Evolutionary conservation across 75 land plant genomes (phyloP).

Genomic region (Chamaecyparis obtusa): DNA sequence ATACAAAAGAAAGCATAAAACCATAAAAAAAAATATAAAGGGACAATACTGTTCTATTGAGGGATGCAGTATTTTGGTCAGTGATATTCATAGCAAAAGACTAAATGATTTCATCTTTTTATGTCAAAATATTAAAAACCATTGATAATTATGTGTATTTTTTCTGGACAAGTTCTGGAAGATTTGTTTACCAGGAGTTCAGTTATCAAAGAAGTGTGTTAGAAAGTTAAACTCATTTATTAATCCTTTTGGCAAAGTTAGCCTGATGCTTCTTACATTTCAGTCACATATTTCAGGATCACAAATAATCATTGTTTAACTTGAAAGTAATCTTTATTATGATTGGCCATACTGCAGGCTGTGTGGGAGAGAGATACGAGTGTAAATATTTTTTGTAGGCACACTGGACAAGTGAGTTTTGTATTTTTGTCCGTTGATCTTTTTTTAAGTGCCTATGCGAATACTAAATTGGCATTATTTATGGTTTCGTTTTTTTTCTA

Average conservation of each 20-base stretch:
- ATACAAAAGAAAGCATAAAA: too few relatives aligned
- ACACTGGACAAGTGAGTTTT: constrained; percentile 47
- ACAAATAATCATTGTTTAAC: neutral
- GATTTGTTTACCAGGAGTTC: neutral
- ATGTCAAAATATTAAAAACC: too few relatives aligned
- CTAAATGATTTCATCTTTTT: too few relatives aligned
- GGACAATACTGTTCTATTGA: too few relatives aligned
- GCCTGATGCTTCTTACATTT: neutral
- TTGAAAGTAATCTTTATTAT: neutral
- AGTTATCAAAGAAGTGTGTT: neutral
- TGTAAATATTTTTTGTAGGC: constrained; percentile 35
- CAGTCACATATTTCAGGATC: neutral
- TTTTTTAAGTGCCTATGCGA: neutral
- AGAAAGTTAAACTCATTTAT: neutral
- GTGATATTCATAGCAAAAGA: too few relatives aligned
- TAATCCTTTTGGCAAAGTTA: neutral
- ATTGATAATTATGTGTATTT: too few relatives aligned
- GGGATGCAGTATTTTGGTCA: too few relatives aligned
- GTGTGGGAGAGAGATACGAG: constrained; percentile 34
- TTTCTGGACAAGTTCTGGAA: too few relatives aligned
- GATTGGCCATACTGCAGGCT: constrained; percentile 21
- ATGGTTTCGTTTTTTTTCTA: neutral
- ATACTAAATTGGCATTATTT: neutral
- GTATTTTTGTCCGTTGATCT: neutral
- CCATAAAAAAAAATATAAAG: too few relatives aligned